Evolutionary conservation across 495 filamentous ascomycete genomes (phyloP).

Genomic region (Penicillium coffeae): DNA sequence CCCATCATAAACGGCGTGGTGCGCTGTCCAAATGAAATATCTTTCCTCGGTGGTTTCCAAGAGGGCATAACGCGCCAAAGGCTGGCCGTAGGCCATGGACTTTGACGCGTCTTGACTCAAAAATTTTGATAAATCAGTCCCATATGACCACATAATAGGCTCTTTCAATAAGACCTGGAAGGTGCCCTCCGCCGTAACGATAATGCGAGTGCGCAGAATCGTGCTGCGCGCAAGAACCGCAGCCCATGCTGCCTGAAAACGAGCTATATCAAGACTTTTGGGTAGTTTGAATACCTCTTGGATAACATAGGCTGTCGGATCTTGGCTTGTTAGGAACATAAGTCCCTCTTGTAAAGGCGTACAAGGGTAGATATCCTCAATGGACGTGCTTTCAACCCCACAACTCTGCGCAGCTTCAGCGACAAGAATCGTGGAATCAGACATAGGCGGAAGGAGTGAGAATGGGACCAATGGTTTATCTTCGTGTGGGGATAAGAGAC

Average conservation of each 20-base stretch:
- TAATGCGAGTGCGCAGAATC: slow-evolving; percentile 40
- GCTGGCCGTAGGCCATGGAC: too few species aligned
- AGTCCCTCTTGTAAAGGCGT: slow-evolving; percentile 29
- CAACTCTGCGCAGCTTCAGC: background rate
- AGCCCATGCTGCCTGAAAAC: slow-evolving; percentile 21
- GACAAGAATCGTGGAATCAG: background rate
- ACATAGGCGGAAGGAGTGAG: background rate
- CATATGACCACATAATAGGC: too few species aligned
- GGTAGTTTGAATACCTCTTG: slow-evolving; percentile 32
- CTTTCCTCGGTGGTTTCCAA: background rate
- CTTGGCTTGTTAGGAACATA: slow-evolving; percentile 47
- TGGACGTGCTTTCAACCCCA: background rate
- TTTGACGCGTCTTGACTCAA: too few species aligned
- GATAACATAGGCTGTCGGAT: slow-evolving; percentile 48
- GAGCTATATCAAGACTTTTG: background rate
- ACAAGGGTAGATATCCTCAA: slow-evolving; percentile 56
- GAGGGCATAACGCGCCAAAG: too few species aligned
- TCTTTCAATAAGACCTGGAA: too few species aligned
- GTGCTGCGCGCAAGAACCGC: slow-evolving; percentile 23
- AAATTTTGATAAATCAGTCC: too few species aligned
- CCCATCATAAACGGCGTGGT: background rate
- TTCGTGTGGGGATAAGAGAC: background rate
- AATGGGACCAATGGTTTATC: background rate
- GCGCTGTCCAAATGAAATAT: background rate
- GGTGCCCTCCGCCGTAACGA: too few species aligned